phyloP scores from a whole-genome alignment of 179 eudicot species.

The Silene coronaria region DNA sequence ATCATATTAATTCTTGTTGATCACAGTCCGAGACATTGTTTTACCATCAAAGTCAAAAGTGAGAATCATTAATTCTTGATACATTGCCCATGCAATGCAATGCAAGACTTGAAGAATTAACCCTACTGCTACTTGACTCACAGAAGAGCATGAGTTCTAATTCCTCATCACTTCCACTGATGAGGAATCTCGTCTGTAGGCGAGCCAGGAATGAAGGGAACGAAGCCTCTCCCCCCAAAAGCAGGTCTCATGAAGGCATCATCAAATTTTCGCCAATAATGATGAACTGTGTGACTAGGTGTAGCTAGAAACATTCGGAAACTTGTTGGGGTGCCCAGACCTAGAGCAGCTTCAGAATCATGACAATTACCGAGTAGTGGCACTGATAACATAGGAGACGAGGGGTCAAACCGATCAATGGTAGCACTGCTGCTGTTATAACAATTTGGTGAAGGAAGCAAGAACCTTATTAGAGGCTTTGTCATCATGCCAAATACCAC shows the following conservation, averaged over 20 bases:
- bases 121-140: slow-evolving; percentile 1
- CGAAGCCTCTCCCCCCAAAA: slow-evolving; percentile 86
- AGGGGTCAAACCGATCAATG: slow-evolving; percentile 35
- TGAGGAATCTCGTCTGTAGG: slow-evolving; percentile 50
- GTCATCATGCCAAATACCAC: slow-evolving; percentile 77
- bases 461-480: slow-evolving; percentile 55
- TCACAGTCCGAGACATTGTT: not conserved
- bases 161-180: slow-evolving; percentile 23
- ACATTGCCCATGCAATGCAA: slow-evolving; percentile 27
- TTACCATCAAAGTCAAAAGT: not conserved
- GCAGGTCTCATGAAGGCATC: slow-evolving; percentile 73
- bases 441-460: slow-evolving; percentile 46
- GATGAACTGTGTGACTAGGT: slow-evolving; percentile 59
- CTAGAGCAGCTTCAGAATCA: slow-evolving; percentile 38
- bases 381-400: slow-evolving; percentile 39
- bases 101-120: slow-evolving; percentile 11
- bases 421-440: slow-evolving; percentile 15
- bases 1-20: no score
- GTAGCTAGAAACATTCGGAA: slow-evolving; percentile 54
- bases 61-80: not conserved
- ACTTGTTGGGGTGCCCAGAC: slow-evolving; percentile 47
- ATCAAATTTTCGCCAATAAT: slow-evolving; percentile 81
- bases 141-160: not conserved
- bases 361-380: slow-evolving; percentile 48
- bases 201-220: slow-evolving; percentile 63